These are phyloP conservation scores for Alternaria consortialis DNA, from an alignment of 2,329 filamentous ascomycete species.

Conservation along the genomic window DNA sequence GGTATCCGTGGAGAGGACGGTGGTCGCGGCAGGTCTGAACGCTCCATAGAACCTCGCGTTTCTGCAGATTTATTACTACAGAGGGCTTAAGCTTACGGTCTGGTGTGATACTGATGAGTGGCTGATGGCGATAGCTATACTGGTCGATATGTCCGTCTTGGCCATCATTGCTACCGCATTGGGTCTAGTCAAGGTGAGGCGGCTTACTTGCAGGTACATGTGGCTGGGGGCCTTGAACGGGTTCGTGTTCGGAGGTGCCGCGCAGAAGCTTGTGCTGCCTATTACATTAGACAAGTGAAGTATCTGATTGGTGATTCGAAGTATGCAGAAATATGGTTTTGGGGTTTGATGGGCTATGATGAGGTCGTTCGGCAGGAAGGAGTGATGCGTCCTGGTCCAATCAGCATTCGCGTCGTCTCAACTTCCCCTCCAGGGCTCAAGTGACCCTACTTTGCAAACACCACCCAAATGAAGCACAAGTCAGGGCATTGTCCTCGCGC, in stretches of 20 bases:
- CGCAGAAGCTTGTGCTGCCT: background rate
- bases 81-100: conserved; percentile 10
- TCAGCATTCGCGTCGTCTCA: no score
- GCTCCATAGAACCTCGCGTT: background rate
- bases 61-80: conserved; percentile 36
- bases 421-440: no score
- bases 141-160: conserved; percentile 19
- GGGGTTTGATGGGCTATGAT: no score
- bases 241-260: background rate
- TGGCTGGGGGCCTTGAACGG: conserved; percentile 4
- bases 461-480: no score
- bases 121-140: background rate
- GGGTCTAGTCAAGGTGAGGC: conserved; percentile 9
- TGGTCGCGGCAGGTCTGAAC: background rate
- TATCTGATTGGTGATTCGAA: no score
- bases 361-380: no score
- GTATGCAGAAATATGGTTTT: no score
- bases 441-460: no score
- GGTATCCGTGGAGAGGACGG: background rate
- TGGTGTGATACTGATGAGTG: background rate
- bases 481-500: no score
- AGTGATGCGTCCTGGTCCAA: no score
- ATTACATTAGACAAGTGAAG: background rate
- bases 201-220: background rate
- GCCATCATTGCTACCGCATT: conserved; percentile 23